These are phyloP conservation scores for Camelina hispida DNA, from an alignment of 345 rosid genomes.

Conservation along the genomic window DNA sequence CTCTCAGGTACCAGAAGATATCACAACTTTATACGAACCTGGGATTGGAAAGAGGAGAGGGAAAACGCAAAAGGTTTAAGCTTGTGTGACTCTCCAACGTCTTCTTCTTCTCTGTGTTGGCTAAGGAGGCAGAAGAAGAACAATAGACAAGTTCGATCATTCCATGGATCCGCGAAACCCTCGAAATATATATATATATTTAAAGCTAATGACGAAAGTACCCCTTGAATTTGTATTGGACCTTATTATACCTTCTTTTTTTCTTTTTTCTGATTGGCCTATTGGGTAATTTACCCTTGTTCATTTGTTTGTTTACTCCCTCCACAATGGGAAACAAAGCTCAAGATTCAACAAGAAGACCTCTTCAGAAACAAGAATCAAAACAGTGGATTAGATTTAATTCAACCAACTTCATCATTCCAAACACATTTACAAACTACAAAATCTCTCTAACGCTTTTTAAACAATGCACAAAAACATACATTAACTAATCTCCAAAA, in stretches of 20 bases:
- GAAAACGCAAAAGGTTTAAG: neutral
- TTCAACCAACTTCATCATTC: slow-evolving; percentile 15
- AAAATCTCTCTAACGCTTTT: slow-evolving; percentile 23
- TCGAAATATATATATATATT: neutral
- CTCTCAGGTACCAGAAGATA: neutral
- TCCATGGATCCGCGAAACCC: slow-evolving; percentile 13
- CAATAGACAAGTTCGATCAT: neutral
- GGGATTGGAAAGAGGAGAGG: neutral
- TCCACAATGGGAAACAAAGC: neutral
- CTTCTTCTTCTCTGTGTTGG: slow-evolving; percentile 24
- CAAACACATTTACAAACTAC: slow-evolving; percentile 40
- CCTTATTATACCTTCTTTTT: neutral
- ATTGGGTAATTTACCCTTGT: neutral
- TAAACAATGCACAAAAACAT: slow-evolving; percentile 24
- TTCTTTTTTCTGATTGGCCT: no score
- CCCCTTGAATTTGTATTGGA: neutral
- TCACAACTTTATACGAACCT: neutral
- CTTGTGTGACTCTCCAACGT: slow-evolving; percentile 2
- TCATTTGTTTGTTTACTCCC: slow-evolving; percentile 1
- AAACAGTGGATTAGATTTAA: slow-evolving; percentile 25
- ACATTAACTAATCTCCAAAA: slow-evolving; percentile 2
- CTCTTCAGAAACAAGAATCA: slow-evolving; percentile 1
- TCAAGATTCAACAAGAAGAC: neutral
- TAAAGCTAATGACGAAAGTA: neutral
- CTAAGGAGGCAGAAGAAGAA: neutral